A percentile compares a stretch with the other conserved stretches of the same genome.
Evolutionary conservation across 2,329 filamentous ascomycete species (phyloP).

Genomic region (Aspergillus novoparasiticus): DNA sequence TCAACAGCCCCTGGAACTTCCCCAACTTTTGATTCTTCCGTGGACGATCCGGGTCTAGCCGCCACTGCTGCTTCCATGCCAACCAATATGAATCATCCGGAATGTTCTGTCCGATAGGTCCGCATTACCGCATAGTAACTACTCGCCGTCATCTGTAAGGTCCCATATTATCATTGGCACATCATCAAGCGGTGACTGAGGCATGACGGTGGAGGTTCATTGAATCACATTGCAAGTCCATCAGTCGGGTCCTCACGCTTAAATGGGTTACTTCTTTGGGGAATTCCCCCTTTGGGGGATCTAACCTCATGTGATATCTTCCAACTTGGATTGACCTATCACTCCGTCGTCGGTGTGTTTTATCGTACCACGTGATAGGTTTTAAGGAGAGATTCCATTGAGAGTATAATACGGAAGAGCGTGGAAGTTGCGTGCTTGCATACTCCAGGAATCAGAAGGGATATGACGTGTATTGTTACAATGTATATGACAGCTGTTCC

Average conservation of each 20-base stretch:
- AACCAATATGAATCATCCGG: neutral
- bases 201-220: conserved; percentile 12
- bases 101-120: conserved; percentile 4
- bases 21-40: conserved; percentile 1
- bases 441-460: neutral
- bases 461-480: conserved; percentile 14
- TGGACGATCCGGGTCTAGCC: neutral
- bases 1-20: neutral
- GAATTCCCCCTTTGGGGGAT: neutral
- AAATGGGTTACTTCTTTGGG: neutral
- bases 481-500: conserved; percentile 3
- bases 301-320: neutral
- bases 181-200: conserved; percentile 11
- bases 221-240: neutral
- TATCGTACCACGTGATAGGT: neutral
- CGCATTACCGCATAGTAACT: conserved; percentile 8
- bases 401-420: neutral
- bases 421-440: neutral
- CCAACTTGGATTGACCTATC: neutral
- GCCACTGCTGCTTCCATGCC: conserved; percentile 2
- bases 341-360: neutral
- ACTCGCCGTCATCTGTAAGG: conserved; percentile 19
- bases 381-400: neutral
- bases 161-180: conserved; percentile 16
- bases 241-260: no score